A percentile compares a stretch with the other conserved stretches of the same genome.
Conservation (phyloP, 129 eudicot species). For the Flaveria robusta region DNA sequence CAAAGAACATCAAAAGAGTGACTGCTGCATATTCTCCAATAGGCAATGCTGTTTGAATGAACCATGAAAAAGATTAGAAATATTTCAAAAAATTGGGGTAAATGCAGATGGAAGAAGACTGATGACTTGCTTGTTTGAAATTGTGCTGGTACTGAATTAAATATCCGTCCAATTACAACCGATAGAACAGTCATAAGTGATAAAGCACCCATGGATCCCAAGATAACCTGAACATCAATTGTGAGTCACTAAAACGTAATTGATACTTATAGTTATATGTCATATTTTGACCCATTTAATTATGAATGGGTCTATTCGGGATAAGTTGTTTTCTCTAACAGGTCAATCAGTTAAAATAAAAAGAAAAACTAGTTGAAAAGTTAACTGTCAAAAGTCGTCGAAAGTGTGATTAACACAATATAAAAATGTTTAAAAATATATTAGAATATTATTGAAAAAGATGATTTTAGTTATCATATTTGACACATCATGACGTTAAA, state of each 20-base stretch:
- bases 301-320: neutral
- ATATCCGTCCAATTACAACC: constrained; percentile 84
- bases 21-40: constrained; percentile 98
- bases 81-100: neutral
- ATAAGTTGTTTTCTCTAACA: neutral
- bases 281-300: neutral
- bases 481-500: neutral
- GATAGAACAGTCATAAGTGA: constrained; percentile 83
- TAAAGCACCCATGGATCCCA: constrained; percentile 97
- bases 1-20: constrained; percentile 85
- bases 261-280: neutral
- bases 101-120: constrained; percentile 1
- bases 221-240: constrained; percentile 61
- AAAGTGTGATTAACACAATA: neutral
- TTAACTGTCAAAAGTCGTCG: neutral
- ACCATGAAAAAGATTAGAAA: constrained; percentile 10
- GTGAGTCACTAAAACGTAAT: neutral
- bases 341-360: neutral
- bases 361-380: neutral
- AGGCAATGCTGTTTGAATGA: constrained; percentile 72
- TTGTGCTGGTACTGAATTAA: constrained; percentile 93
- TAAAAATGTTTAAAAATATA: neutral
- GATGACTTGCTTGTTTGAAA: constrained; percentile 82
- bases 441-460: neutral
- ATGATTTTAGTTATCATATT: neutral